Base-by-base conservation (phyloP, 164 flowering plant species). In the Brasenia schreberi region DNA sequence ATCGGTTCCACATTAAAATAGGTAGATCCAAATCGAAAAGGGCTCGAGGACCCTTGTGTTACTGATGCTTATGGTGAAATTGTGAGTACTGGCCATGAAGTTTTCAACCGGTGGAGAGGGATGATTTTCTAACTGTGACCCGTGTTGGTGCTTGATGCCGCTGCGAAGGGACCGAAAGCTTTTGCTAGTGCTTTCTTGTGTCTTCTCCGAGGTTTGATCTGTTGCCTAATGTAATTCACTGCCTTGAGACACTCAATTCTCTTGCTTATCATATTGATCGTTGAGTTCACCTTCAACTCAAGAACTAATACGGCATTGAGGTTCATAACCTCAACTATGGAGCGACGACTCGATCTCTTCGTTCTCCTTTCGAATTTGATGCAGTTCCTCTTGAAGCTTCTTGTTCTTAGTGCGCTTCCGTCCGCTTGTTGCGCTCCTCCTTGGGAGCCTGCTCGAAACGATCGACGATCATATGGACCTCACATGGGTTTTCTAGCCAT, bases 371-470 rank as follows among this genome's bases (percentile, higher is more conserved):
- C 59, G 11, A 7, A 10, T n/a, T 18, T 5, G 27, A 2, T 17
- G 18, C 0, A 68, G 66, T 18, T 62, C 12, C 2, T 7, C 65
- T 10, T 62, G 43, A 0, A 68, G 7, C 59, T 68, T 68, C 19
- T 44, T 68, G 17, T 33, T 68, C 42, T 39, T 62, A 2, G 39
- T 43, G 23, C 56, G 49, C 62, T 12, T 49, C 5, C n/a, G 18
- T 27, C 5, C 62, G 66, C 66, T 63, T 68, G 44, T 9, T 65
- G 63, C 14, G 7, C 18, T 63, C 66, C 17, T 68, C 66, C n/a
- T n/a, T 27, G 7, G 61, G 52, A 9, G 12, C 17, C 11, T 27
- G n/a, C 42, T 11, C 39, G 18, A 53, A 68, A 7, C 66, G 65
- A 4, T 53, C 12, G 49, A 68, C 16, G 62, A 68, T 68, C 3